These are phyloP conservation scores for Allantophomopsis lycopodina DNA, from an alignment of 2,329 filamentous ascomycete species.

Conservation along the genomic window DNA sequence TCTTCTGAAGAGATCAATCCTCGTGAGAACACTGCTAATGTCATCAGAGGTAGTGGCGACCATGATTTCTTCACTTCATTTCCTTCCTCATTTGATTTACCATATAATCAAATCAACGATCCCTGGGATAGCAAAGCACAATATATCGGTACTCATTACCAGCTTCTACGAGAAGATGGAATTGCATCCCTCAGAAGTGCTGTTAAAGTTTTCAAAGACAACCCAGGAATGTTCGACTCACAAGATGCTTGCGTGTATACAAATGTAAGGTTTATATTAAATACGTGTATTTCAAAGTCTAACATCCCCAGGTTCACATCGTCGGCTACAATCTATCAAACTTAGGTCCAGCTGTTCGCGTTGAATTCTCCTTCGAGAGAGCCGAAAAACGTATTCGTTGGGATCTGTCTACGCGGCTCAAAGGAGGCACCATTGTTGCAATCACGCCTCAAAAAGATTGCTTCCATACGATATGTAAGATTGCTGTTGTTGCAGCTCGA, in stretches of 20 bases:
- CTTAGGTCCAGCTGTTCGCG: conserved; percentile 48
- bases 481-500: conserved; percentile 62
- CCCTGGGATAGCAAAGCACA: conserved; percentile 45
- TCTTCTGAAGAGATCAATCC: conserved; percentile 31
- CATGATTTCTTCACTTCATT: conserved; percentile 10
- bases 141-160: conserved; percentile 64
- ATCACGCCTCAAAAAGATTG: conserved; percentile 38
- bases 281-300: not conserved
- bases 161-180: conserved; percentile 62
- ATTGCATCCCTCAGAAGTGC: conserved; percentile 56
- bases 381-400: conserved; percentile 56
- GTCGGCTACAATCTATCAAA: conserved; percentile 48
- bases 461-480: conserved; percentile 50
- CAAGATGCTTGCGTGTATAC: conserved; percentile 52
- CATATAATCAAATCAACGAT: conserved; percentile 36
- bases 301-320: conserved; percentile 42
- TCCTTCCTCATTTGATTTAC: conserved; percentile 17
- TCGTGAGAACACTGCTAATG: conserved; percentile 13
- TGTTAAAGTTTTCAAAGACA: conserved; percentile 36
- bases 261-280: conserved; percentile 31
- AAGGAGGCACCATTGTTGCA: conserved; percentile 36
- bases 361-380: conserved; percentile 57
- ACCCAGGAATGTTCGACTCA: conserved; percentile 43
- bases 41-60: not conserved
- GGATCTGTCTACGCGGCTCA: conserved; percentile 35